Evolutionary conservation across 768 basidiomycete species (phyloP).

Genomic region (Pisolithus marmoratus): DNA sequence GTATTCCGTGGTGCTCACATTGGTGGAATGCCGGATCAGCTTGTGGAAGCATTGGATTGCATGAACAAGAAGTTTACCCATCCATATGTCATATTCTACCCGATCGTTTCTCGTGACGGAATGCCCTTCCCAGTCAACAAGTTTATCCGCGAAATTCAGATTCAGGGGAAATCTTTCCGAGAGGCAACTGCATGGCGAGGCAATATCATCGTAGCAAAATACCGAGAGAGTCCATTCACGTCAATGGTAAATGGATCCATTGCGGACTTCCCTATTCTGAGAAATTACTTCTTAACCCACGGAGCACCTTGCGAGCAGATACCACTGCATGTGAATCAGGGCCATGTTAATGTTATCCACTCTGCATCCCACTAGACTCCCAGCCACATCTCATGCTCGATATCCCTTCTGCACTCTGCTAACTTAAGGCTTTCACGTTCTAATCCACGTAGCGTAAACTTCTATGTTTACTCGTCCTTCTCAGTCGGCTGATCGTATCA

Average conservation of each 20-base stretch:
- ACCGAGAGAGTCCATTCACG: constrained; percentile 38
- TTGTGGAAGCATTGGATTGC: constrained; percentile 69
- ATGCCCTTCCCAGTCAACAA: constrained; percentile 82
- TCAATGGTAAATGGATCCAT: constrained; percentile 70
- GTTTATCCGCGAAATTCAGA: constrained; percentile 69
- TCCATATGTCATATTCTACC: constrained; percentile 81
- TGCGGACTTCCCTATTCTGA: constrained; percentile 77
- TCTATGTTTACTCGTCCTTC: too few relatives aligned
- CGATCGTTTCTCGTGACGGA: constrained; percentile 67
- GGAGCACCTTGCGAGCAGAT: constrained; percentile 41
- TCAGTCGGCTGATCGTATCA: too few relatives aligned
- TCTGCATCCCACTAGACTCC: background rate
- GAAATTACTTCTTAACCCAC: constrained; percentile 72
- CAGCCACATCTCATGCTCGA: background rate
- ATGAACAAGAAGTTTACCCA: constrained; percentile 75
- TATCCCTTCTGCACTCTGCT: background rate
- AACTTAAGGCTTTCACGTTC: background rate
- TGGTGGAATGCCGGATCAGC: constrained; percentile 33
- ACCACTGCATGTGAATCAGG: background rate
- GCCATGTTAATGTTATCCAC: background rate
- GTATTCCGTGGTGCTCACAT: constrained; percentile 13
- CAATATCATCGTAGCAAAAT: constrained; percentile 75
- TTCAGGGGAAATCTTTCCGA: constrained; percentile 57
- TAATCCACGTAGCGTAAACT: background rate
- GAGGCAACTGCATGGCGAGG: constrained; percentile 74